Evolutionary conservation across 2,329 filamentous ascomycete genomes (phyloP).

Genomic region (Pseudogymnoascus sp.): DNA sequence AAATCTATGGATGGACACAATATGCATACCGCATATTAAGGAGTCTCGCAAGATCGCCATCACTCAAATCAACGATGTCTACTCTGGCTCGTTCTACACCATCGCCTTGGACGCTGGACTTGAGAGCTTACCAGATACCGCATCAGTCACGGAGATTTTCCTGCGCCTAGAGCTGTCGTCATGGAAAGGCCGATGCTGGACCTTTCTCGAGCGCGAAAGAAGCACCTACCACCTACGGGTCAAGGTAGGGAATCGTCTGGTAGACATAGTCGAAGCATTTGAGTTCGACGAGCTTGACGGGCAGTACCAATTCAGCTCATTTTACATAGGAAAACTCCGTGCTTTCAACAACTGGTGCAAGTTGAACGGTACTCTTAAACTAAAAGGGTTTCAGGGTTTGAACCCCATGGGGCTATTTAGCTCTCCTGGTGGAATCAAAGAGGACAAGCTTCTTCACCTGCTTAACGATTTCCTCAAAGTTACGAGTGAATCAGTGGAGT

Average conservation of each 20-base stretch:
- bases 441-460: not conserved
- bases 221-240: not conserved
- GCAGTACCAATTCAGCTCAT: not conserved
- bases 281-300: not conserved
- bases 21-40: not conserved
- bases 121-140: not conserved
- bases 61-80: constrained; percentile 7
- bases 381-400: not conserved
- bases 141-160: not conserved
- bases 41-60: constrained; percentile 6
- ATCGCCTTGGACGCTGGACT: constrained; percentile 10
- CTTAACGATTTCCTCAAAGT: not conserved
- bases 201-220: constrained; percentile 2
- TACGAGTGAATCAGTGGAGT: not conserved
- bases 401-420: not conserved
- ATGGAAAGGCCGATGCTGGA: constrained; percentile 5
- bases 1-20: constrained; percentile 4
- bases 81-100: not conserved
- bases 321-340: not conserved
- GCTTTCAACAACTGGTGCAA: constrained; percentile 1
- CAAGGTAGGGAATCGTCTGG: not conserved
- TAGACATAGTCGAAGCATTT: not conserved
- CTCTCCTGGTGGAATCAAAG: not conserved
- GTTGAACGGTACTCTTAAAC: not conserved
- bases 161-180: not conserved